These are phyloP conservation scores for Xylariaceae sp. DNA, from an alignment of 2,329 filamentous ascomycete genomes.

Conservation along the genomic window DNA sequence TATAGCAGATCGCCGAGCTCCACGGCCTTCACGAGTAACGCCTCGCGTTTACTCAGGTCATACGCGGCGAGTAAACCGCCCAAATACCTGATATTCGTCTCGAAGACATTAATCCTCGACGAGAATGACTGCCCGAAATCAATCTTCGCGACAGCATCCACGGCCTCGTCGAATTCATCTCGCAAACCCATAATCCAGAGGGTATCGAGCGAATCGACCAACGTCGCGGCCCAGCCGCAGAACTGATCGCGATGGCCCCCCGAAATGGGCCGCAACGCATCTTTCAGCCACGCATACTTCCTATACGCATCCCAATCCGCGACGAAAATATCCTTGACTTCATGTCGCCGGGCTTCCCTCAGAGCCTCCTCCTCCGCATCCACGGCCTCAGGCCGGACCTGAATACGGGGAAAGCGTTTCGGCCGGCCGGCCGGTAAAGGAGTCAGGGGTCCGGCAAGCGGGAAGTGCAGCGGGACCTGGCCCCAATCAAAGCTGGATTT, in stretches of 20 bases:
- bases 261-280: constrained; percentile 43
- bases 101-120: constrained; percentile 38
- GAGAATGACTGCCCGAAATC: constrained; percentile 41
- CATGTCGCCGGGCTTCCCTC: constrained; percentile 28
- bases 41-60: constrained; percentile 36
- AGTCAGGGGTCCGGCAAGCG: constrained; percentile 3
- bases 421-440: constrained; percentile 8
- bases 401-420: constrained; percentile 9
- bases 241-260: constrained; percentile 41
- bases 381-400: neutral
- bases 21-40: constrained; percentile 39
- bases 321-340: constrained; percentile 35
- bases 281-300: constrained; percentile 43
- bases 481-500: constrained; percentile 22
- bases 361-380: neutral
- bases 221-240: constrained; percentile 46
- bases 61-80: constrained; percentile 40
- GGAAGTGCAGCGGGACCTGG: constrained; percentile 7
- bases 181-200: constrained; percentile 47
- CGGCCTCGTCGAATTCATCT: constrained; percentile 44
- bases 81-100: constrained; percentile 43
- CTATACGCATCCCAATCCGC: constrained; percentile 42
- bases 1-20: constrained; percentile 45
- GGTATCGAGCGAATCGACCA: constrained; percentile 49
- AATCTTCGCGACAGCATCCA: constrained; percentile 40